phyloP scores from a whole-genome alignment of 352 stramenopile genomes.

The Salisapilia sapeloensis region DNA sequence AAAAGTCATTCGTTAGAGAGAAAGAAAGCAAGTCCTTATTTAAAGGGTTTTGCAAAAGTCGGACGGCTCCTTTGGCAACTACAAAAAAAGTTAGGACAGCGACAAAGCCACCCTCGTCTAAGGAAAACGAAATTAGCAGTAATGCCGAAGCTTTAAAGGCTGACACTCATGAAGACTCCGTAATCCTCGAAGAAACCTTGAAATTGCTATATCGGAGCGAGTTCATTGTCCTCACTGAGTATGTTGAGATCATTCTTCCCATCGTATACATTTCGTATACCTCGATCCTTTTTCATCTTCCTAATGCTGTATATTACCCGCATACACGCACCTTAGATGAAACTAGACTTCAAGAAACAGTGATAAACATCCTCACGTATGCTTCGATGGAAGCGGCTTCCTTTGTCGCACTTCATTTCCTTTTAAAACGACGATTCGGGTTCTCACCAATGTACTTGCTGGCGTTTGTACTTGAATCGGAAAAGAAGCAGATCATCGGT shows the following conservation, averaged over 20 bases:
- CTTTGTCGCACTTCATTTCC: constrained; percentile 4
- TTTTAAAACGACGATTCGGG: constrained; percentile 4
- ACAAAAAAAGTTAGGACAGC: too few relatives aligned
- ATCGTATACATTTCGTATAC: constrained; percentile 13
- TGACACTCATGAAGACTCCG: not conserved
- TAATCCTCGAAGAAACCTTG: constrained; percentile 3
- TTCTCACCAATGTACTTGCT: constrained; percentile 5
- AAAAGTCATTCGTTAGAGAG: too few relatives aligned
- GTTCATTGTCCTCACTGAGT: constrained; percentile 16
- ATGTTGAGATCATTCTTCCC: constrained; percentile 12
- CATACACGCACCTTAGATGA: not conserved
- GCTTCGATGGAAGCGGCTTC: constrained; percentile 6
- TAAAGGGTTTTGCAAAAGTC: too few relatives aligned
- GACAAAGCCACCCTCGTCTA: too few relatives aligned
- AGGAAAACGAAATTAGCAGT: too few relatives aligned
- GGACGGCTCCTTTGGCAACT: too few relatives aligned
- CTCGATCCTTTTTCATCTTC: constrained; percentile 1
- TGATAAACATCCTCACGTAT: constrained; percentile 8
- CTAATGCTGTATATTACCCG: constrained; percentile 3
- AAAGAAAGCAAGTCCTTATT: too few relatives aligned
- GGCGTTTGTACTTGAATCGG: constrained; percentile 12
- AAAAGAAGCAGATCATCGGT: too few relatives aligned
- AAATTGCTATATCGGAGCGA: constrained; percentile 16
- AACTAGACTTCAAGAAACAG: not conserved
- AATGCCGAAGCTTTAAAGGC: too few relatives aligned